Base-by-base conservation (phyloP, 1,139 yeast genomes). In the Zygosaccharomyces pseudobailii region DNA sequence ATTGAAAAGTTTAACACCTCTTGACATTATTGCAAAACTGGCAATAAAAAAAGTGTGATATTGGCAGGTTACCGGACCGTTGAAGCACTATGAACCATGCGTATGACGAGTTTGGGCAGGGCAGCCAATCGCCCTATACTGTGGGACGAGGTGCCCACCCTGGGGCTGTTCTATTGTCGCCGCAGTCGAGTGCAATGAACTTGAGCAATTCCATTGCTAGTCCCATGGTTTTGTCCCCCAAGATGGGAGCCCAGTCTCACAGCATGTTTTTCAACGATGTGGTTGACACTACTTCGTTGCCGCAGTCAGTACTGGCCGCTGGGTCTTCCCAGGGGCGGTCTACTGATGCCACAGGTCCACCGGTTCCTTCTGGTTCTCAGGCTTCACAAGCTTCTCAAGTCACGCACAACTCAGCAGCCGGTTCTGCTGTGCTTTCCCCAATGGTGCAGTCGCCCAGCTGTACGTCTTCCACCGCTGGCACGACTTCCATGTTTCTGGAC, bases 141-240 rank as follows among this genome's bases (percentile, higher is more conserved):
- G 37, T 43, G 6, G 45, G 51, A 22, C 52, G 66, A 45, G 56
- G 64, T 36, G 66, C 64, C 6, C 69, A 64, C 46, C 71, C 71
- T 5, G 71, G 71, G 21, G 71, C 70, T 9, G 68, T 65, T 4
- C 54, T 67, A 20, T 49, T 67, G 35, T 65, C 71, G 5, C 68
- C 71, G 17, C 62, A 60, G 45, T 56, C 66, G 1, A 49, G 58
- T 25, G 50, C 58, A 4, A 52, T 56, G 54, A 48, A 51, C 13
- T 43, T 49, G 40, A 54, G 52, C 41, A 50, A 46, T 22, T 46
- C 49, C 33, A 46, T 36, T 27, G 39, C 43, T 3, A 48, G 51
- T 34, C 43, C 49, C 2, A 45, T 41, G 32, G 38, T 48, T 30
- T 41, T 49, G 13, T 50, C 54, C 4, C 52, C 51, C 8, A 47